phyloP scores from a whole-genome alignment of 2,329 filamentous ascomycete genomes.

The Colletotrichum liriopes region DNA sequence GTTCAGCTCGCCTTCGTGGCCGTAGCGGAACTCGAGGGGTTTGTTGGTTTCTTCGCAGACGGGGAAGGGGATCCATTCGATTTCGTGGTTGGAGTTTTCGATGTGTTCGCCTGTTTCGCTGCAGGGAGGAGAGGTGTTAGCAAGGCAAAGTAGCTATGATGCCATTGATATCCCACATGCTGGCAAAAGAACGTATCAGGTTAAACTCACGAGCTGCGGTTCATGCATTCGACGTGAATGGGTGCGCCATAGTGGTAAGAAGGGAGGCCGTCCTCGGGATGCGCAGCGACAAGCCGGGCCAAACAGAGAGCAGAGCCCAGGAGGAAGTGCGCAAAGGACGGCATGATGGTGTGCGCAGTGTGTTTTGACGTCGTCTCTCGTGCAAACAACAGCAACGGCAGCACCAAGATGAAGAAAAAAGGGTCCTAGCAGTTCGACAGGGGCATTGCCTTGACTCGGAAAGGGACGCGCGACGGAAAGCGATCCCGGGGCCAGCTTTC shows the following conservation, averaged over 20 bases:
- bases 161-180: neutral
- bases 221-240: slow-evolving; percentile 81
- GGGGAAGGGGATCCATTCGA: slow-evolving; percentile 94
- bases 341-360: slow-evolving; percentile 23
- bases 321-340: slow-evolving; percentile 23
- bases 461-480: slow-evolving; percentile 20
- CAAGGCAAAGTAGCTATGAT: neutral
- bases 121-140: slow-evolving; percentile 32
- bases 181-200: neutral
- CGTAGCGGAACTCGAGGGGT: slow-evolving; percentile 89
- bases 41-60: slow-evolving; percentile 89
- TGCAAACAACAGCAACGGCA: slow-evolving; percentile 1
- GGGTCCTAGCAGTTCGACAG: slow-evolving; percentile 28
- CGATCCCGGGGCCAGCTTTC: slow-evolving; percentile 35
- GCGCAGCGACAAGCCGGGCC: slow-evolving; percentile 47
- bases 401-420: slow-evolving; percentile 1
- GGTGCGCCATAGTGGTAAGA: slow-evolving; percentile 78
- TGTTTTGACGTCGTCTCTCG: neutral
- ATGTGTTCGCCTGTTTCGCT: slow-evolving; percentile 94
- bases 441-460: slow-evolving; percentile 40
- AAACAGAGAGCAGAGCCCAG: slow-evolving; percentile 33
- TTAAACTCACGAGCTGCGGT: slow-evolving; percentile 73
- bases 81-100: slow-evolving; percentile 83
- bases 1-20: slow-evolving; percentile 84
- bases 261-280: slow-evolving; percentile 63